These are phyloP conservation scores for Pleurotus tuber-regium DNA, from an alignment of 768 basidiomycete genomes.

Conservation along the genomic window DNA sequence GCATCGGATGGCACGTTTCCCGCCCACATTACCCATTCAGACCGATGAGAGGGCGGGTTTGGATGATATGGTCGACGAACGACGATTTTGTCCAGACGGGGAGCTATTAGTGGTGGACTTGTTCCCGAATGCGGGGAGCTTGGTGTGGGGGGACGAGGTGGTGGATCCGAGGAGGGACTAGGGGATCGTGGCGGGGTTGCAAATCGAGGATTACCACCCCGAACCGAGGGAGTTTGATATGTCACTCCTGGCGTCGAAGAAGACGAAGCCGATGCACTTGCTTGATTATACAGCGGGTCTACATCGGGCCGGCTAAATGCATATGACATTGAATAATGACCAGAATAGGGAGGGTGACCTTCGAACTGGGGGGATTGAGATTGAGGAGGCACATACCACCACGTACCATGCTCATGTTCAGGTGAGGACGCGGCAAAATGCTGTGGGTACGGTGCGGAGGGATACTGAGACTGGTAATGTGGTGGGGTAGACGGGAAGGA, in stretches of 20 bases:
- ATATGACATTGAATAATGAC: constrained; percentile 29
- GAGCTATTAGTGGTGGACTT: too few species aligned
- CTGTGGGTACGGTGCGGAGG: constrained; percentile 33
- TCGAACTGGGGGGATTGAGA: constrained; percentile 22
- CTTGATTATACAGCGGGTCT: constrained; percentile 19
- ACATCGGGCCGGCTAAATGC: constrained; percentile 20
- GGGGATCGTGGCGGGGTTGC: background rate
- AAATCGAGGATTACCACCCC: background rate
- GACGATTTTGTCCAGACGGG: constrained; percentile 23
- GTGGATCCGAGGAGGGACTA: background rate
- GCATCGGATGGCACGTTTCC: constrained; percentile 89
- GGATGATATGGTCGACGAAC: constrained; percentile 64
- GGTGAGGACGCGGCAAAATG: constrained; percentile 28
- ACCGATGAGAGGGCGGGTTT: constrained; percentile 68
- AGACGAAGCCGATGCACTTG: constrained; percentile 18
- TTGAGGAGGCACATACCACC: constrained; percentile 48
- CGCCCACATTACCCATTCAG: constrained; percentile 96
- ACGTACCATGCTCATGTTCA: constrained; percentile 43
- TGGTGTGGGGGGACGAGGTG: background rate
- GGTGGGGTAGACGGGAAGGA: constrained; percentile 32
- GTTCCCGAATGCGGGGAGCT: background rate
- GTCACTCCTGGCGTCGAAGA: constrained; percentile 11
- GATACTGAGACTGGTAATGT: constrained; percentile 37
- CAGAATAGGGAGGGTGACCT: constrained; percentile 28
- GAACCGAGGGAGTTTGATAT: constrained; percentile 11